Percentiles rank a stretch among this genome's conserved stretches.
Conservation (phyloP, 768 basidiomycete species). For the Rhizopogon sp. region DNA sequence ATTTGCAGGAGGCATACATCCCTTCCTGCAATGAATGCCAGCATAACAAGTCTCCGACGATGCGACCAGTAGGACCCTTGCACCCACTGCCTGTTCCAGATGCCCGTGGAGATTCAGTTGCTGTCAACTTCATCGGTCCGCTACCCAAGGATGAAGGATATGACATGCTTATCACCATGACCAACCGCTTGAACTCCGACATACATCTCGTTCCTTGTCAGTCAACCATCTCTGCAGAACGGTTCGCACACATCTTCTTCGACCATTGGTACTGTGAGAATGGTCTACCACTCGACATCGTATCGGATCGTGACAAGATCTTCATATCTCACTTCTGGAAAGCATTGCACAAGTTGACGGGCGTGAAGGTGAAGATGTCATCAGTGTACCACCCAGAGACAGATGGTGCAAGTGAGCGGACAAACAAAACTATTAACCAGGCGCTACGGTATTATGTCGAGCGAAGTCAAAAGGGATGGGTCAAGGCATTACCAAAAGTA, state of each 20-base stretch:
- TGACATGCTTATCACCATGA: slow-evolving; percentile 22
- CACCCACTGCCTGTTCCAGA: slow-evolving; percentile 18
- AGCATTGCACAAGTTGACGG: slow-evolving; percentile 11
- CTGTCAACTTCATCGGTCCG: slow-evolving; percentile 30
- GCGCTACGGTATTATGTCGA: slow-evolving; percentile 17
- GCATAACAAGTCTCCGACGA: slow-evolving; percentile 15
- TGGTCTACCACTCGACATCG: slow-evolving; percentile 24
- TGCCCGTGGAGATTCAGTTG: slow-evolving; percentile 13
- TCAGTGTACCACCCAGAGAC: slow-evolving; percentile 34
- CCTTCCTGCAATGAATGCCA: slow-evolving; percentile 22
- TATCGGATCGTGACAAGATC: slow-evolving; percentile 28
- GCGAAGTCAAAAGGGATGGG: slow-evolving; percentile 27
- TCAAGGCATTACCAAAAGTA: slow-evolving; percentile 15
- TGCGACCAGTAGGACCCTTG: slow-evolving; percentile 11
- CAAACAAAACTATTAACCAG: slow-evolving; percentile 31
- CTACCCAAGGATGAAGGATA: slow-evolving; percentile 27
- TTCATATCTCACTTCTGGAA: slow-evolving; percentile 30
- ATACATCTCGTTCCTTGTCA: slow-evolving; percentile 7
- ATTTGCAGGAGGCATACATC: slow-evolving; percentile 26
- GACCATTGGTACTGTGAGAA: slow-evolving; percentile 27
- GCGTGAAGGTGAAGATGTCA: slow-evolving; percentile 27
- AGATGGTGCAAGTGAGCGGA: slow-evolving; percentile 27
- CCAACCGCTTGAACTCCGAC: slow-evolving; percentile 18
- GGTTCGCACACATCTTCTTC: slow-evolving; percentile 20
- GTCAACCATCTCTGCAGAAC: slow-evolving; percentile 7